Conservation (phyloP, 2,329 filamentous ascomycete species). For the Juglanconis oblonga region DNA sequence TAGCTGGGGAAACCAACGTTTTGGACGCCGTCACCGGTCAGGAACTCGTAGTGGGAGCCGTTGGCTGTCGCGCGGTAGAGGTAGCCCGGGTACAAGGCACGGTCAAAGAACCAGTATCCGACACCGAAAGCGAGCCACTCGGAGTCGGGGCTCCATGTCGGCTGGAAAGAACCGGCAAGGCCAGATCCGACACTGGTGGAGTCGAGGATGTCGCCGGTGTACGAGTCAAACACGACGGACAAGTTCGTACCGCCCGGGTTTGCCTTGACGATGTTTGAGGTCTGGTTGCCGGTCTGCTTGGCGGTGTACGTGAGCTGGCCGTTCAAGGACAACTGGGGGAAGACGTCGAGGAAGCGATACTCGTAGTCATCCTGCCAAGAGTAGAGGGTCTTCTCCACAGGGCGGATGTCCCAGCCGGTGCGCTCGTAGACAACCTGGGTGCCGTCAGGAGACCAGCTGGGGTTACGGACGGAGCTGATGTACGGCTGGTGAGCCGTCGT, state of each 20-base stretch:
- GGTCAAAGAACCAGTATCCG: conserved; percentile 37
- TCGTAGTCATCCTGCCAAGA: conserved; percentile 39
- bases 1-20: conserved; percentile 39
- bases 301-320: conserved; percentile 32
- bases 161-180: conserved; percentile 37
- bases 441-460: conserved; percentile 34
- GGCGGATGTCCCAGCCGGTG: conserved; percentile 27
- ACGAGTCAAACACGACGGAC: conserved; percentile 2
- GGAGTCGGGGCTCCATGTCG: conserved; percentile 35
- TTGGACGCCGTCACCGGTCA: conserved; percentile 28
- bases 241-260: conserved; percentile 25
- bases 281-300: conserved; percentile 38
- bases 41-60: conserved; percentile 23
- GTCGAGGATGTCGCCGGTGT: background rate
- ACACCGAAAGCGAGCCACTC: conserved; percentile 36
- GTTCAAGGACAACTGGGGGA: conserved; percentile 30
- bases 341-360: conserved; percentile 41
- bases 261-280: conserved; percentile 29
- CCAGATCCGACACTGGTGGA: conserved; percentile 26
- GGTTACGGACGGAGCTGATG: conserved; percentile 17
- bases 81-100: conserved; percentile 21
- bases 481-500: conserved; percentile 17
- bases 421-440: conserved; percentile 25
- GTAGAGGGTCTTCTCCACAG: conserved; percentile 34
- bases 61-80: conserved; percentile 18